Percentiles rank a stretch among this genome's conserved stretches.
phyloP scores from a whole-genome alignment of 805 yeast species.

The Hanseniaspora occidentalis region DNA sequence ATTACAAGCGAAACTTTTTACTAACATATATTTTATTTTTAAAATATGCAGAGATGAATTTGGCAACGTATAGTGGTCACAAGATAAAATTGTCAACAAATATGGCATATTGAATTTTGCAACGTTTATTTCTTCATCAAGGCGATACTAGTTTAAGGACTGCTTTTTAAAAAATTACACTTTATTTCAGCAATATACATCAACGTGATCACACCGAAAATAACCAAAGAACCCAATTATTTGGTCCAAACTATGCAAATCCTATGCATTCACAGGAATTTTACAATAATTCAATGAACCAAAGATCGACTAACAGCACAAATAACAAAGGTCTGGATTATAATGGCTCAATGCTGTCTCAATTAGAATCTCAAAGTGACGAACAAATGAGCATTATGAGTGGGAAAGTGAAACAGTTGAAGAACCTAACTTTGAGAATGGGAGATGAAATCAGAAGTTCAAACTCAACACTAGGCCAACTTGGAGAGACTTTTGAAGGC shows the following conservation, averaged over 20 bases:
- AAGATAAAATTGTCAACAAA: too few species aligned
- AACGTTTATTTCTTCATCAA: too few species aligned
- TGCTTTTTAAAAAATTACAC: not conserved
- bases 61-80: too few species aligned
- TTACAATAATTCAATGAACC: conserved; percentile 3
- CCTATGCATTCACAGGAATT: conserved; percentile 3
- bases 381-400: conserved; percentile 44
- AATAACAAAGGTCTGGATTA: conserved; percentile 24
- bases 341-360: conserved; percentile 41
- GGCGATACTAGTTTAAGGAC: not conserved
- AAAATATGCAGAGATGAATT: too few species aligned
- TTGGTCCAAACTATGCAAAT: conserved; percentile 10
- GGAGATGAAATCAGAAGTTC: conserved; percentile 54
- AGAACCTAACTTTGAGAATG: conserved; percentile 42
- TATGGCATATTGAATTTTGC: too few species aligned
- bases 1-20: too few species aligned
- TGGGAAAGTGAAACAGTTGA: conserved; percentile 40
- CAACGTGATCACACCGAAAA: not conserved
- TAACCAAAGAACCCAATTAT: conserved; percentile 23
- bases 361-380: conserved; percentile 54
- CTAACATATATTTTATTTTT: too few species aligned
- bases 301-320: conserved; percentile 2
- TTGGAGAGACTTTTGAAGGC: conserved; percentile 34
- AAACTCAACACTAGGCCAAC: conserved; percentile 28
- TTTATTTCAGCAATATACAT: not conserved